Base-by-base conservation (phyloP, 352 stramenopile genomes). In the Pythium guiyangense region DNA sequence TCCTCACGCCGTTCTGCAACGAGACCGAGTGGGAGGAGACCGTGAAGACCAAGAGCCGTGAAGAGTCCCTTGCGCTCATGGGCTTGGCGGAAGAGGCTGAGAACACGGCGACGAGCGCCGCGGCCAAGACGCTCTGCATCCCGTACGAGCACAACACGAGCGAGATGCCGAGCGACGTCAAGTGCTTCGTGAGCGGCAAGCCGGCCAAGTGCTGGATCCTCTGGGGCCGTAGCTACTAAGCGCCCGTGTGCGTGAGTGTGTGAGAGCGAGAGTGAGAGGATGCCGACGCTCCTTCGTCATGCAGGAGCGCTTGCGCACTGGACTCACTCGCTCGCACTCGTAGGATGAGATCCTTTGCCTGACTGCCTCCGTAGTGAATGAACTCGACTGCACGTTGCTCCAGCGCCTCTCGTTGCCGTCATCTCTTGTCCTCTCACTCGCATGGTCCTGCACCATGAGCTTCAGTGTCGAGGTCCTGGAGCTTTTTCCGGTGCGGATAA, bases 41-140 rank as follows among this genome's bases (percentile, higher is more conserved):
- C 0, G 84, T 94, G 53, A 94, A 94, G 74, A 88, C 69, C 40
- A 89, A 85, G 67, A 88, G 74, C 47, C 79, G 80, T 25, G 78
- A 92, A 56, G 84, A 94, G 53, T 92, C 84, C 60, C 61, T 94
- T 31, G 64, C 57, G 49, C 67, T 94, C 20, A 88, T 92, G 75
- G 84, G 84, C 14, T 67, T 92, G 34, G 81, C 79, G 40, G 81
- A 90, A 18, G 84, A 94, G 59, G 84, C 81, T 3, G 82, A 90
- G 61, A 94, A 94, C 73, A 90, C 81, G 66, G 84, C 84, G 37
- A 99, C 92, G 25, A 97, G 86, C 64, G 96, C 97, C 8, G 96
- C 97, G 4, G 97, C 96, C 55, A 99, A 99, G 86, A 99, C 96
- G 29, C 78, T 99, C 25, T 99, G 97, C 77, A 98, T 99, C 57